Conservation (phyloP, 2,329 filamentous ascomycete genomes). For the Neonectria magnoliae region DNA sequence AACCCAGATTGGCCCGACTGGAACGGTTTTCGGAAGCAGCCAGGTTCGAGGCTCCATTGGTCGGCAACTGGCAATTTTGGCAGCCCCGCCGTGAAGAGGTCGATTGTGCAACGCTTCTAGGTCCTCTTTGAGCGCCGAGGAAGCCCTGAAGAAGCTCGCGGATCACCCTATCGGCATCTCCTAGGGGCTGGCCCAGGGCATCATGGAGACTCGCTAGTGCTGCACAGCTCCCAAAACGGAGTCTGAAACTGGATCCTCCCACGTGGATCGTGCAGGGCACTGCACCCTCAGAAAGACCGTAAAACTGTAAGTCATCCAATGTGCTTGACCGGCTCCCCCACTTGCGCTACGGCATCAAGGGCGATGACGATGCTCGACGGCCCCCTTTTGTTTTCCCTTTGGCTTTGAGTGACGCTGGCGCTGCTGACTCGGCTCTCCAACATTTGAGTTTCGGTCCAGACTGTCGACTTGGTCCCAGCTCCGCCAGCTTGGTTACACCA, state of each 20-base stretch:
- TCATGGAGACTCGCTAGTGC: constrained; percentile 33
- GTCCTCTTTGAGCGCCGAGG: constrained; percentile 16
- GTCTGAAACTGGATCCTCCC: constrained; percentile 39
- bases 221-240: constrained; percentile 42
- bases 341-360: constrained; percentile 26
- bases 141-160: constrained; percentile 26
- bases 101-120: background rate
- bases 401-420: constrained; percentile 11
- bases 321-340: constrained; percentile 35
- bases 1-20: constrained; percentile 7
- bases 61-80: background rate
- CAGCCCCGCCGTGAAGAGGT: background rate
- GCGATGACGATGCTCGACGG: constrained; percentile 8
- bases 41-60: background rate
- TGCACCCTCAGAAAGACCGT: constrained; percentile 37
- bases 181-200: constrained; percentile 18
- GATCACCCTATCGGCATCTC: constrained; percentile 14
- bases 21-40: background rate
- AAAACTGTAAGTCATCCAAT: constrained; percentile 39
- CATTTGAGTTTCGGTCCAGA: background rate
- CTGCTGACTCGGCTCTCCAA: background rate
- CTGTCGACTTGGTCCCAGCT: background rate
- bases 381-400: constrained; percentile 5
- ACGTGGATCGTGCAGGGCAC: constrained; percentile 47
- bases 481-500: background rate